Evolutionary conservation across 2,329 filamentous ascomycete species (phyloP), one percentile per base, ranked within the genome.

Genomic region (Periglandula ipomoeae): DNA sequence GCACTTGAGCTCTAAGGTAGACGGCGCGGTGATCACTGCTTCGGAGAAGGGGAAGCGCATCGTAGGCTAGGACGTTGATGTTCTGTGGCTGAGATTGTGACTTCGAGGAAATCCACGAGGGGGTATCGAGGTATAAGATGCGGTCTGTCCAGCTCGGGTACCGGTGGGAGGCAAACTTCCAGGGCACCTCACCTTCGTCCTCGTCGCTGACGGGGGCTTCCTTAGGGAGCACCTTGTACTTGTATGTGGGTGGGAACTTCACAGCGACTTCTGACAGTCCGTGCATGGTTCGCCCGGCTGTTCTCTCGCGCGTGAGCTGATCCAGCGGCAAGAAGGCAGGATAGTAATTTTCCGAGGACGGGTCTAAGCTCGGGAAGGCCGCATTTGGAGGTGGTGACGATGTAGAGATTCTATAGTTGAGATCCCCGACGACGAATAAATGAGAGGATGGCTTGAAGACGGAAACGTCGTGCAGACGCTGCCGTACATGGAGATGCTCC

Each of bases 91-190:
- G 13, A 54, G 50, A 17, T 48, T 48, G 20, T 46, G 55, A 63
- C 59, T 65, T 65, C 46, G 54, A 63, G 59, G 65, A 65, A 35
- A 73, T 61, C 75, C 77, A 82, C 20, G 65, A 64, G 19, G 77
- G 80, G 20, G 76, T 68, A 46, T 85, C 79, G 3, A 91, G 72
- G 65, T 82, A 97, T 19, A 97, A 71, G 19, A 97, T 84, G 3
- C 93, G 81, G 65, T 97, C 93, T 59, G 89, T 95, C 93, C 91
- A 97, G 59, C 84, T 84, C 1, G 93, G 90, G 76, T 87, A 94
- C 41, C 93, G 82, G 63, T 94, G 87, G 50, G 74, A 72, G 7
- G 89, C 87, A 78, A 89, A 96, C 27, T 72, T 68, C 83, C 85
- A 91, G 10, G 71, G 68, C 4, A 75, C 66, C 24, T 63, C 59